Base-by-base conservation (phyloP, 2,329 filamentous ascomycete species). In the Falciphora oryzae region DNA sequence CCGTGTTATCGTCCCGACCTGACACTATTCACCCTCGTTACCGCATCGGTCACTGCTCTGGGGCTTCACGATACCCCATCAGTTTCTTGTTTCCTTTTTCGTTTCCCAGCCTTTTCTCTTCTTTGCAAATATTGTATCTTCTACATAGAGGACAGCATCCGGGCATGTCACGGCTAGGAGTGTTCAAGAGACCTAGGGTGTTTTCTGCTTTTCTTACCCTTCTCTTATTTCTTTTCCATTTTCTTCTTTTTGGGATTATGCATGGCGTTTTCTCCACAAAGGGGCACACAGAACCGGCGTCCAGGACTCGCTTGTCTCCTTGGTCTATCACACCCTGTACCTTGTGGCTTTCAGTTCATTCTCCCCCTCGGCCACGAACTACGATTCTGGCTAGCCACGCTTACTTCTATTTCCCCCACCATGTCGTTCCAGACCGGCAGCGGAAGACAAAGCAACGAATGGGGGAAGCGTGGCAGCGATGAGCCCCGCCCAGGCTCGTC, bases 201-300 rank as follows among this genome's bases (percentile, higher is more conserved):
- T 28, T 27, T 62, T 28, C 28, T 56, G 7, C 14, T 28, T 31
- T 32, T 31, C 28, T 53, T 56, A 18, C 18, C n/a, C 44, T n/a
- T 44, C 8, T 56, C 38, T 56, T 62, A 11, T 29, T 56, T 38
- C 25, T 53, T 29, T 50, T 58, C 57, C 35, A 27, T 53, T 29
- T 53, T 56, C 14, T 22, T 56, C 38, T 50, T 31, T 27, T 53
- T 53, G 31, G 27, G 59, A 32, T 14, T 31, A 13, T 28, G 59
- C 59, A 61, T 18, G 59, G 59, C 32, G 59, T 61, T 61, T 31
- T 61, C 18, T 61, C 13, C n/a, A 61, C 22, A 27, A 61, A 27
- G 32, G 59, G 59, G 31, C 18, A 61, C 38, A 61, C 59, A 61
- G 59, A 44, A 61, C 59, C 59, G 59, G 59, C 59, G 59, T 38